Evolutionary conservation across 305 asterid genomes (phyloP), one percentile per base, ranked within the genome.

Genomic region (Stenogyne calaminthoides): DNA sequence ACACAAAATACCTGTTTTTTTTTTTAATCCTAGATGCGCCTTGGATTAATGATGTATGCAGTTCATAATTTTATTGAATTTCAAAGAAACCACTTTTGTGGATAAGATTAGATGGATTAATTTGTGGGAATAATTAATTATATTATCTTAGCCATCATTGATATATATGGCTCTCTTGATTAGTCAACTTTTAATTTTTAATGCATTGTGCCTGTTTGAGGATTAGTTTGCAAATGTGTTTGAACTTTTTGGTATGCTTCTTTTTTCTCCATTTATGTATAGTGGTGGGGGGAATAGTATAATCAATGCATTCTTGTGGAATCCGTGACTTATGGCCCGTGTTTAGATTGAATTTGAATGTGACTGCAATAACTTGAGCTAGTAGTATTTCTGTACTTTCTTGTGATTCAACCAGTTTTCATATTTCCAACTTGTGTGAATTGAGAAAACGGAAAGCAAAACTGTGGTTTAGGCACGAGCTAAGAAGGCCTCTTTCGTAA

Each of bases 261-360:
- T 9, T 7, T 54, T 34, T 49, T 37, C 57, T 64, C 54, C 58
- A 54, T 39, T 47, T 36, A 32, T 77, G n/a, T n/a, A 2, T 27
- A 18, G 32, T 16, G 39, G 11, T 39, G 47, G 49, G 57, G 19
- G 64, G 72, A 19, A 15, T 39, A 64, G 68, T 36, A 15, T 37
- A 78, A 76, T 84, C 69, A 78, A 76, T 81, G 83, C 81, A 68
- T 70, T 83, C 77, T 83, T 77, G 75, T 81, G 89, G 64, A 83
- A 83, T 82, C 96, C 92, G 91, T 87, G 93, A 89, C 81, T 76
- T 52, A 64, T 62, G 80, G 82, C 93, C 88, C 96, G 89, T 88
- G 91, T 74, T 72, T 81, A 85, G 79, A 64, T 86, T 83, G 84
- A 76, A 64, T 67, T 66, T 83, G 81, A 76, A 78, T 88, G 84